Evolutionary conservation across 2,329 filamentous ascomycete species (phyloP), one percentile per base, ranked within the genome.

Genomic region (Didymella glomerata): DNA sequence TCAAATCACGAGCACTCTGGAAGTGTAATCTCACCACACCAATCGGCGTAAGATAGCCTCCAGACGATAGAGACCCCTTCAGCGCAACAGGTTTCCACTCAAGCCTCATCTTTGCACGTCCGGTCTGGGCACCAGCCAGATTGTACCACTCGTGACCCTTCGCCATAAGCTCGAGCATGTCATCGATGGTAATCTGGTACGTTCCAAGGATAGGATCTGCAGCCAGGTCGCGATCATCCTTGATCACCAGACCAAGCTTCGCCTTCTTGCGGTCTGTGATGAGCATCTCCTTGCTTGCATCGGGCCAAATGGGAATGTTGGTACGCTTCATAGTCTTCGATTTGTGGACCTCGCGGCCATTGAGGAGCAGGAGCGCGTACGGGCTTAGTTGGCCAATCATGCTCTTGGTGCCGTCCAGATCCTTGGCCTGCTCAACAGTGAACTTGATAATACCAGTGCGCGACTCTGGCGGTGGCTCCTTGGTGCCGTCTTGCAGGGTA

Each of bases 101-200:
- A 3, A 96, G 85, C 74, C 86, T 90, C 85, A 99, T 87, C 80
- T 98, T 97, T 60, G 88, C 92, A 66, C 93, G 90, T 28, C 95
- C 95, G 22, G 87, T 89, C 73, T 92, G 91, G 51, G 86, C 89
- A 9, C 91, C 92, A 44, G 90, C 84, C 27, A 99, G 84, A 62
- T 93, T 92, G 82, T 93, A 99, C 95, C 95, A 99, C 68, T 98
- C 93, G 70, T 97, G 91, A 41, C 95, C 94, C 78, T 96, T 95
- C 46, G 88, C 88, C 86, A 91, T 96, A 75, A 93, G 85, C 55
- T 94, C 92, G 25, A 98, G 81, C 86, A 99, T 90, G 69, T 98
- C 94, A 64, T 96, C 91, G 25, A 99, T 83, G 79, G 93, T 96
- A 78, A 99, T 96, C 76, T 98, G 93, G 76, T 97, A 97, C 25